These are phyloP conservation scores for Chernovozyma aurita DNA, from an alignment of 1,139 yeast species.

Conservation along the genomic window DNA sequence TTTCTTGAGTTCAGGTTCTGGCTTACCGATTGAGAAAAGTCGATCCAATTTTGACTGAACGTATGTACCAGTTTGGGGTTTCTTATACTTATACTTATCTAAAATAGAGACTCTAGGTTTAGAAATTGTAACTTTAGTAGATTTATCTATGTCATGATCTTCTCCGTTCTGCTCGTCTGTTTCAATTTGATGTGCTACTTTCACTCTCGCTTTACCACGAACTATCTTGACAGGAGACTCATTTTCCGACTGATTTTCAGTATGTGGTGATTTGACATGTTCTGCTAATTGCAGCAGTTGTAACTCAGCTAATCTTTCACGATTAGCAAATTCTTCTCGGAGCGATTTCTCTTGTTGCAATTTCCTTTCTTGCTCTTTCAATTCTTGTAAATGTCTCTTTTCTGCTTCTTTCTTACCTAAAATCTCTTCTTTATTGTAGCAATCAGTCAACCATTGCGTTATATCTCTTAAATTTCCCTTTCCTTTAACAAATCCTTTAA, in stretches of 20 bases:
- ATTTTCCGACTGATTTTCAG: slow-evolving; percentile 3
- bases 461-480: slow-evolving; percentile 55
- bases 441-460: slow-evolving; percentile 43
- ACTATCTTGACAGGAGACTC: slow-evolving; percentile 4
- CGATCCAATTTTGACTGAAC: slow-evolving; percentile 12
- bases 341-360: not conserved
- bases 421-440: slow-evolving; percentile 28
- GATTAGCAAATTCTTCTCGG: slow-evolving; percentile 2
- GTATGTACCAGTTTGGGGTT: slow-evolving; percentile 23
- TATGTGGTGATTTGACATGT: slow-evolving; percentile 6
- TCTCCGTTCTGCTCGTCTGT: not conserved
- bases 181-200: slow-evolving; percentile 1
- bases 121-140: slow-evolving; percentile 56
- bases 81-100: slow-evolving; percentile 41
- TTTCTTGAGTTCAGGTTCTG: slow-evolving; percentile 20
- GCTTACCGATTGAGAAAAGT: slow-evolving; percentile 6
- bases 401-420: slow-evolving; percentile 23
- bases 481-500: slow-evolving; percentile 58
- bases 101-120: slow-evolving; percentile 52
- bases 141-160: slow-evolving; percentile 10
- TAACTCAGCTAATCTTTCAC: slow-evolving; percentile 3
- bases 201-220: slow-evolving; percentile 4
- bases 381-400: slow-evolving; percentile 13
- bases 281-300: not conserved
- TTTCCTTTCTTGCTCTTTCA: slow-evolving; percentile 12